Conservation (phyloP, 768 basidiomycete species). For the Pisolithus albus region DNA sequence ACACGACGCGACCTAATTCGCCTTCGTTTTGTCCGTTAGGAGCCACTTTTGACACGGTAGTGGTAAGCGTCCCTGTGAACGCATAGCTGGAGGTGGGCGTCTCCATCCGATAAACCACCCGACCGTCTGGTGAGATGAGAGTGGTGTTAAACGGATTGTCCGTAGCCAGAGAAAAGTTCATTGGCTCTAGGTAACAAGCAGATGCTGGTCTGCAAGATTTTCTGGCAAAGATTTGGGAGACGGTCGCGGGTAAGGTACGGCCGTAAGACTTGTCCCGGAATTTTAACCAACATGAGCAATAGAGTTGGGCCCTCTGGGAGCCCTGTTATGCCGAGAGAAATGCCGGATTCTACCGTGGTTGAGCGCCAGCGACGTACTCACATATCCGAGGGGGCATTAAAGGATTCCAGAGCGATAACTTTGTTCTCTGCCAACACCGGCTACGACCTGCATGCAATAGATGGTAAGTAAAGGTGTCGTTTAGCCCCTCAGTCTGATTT, state of each 20-base stretch:
- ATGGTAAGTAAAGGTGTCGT: slow-evolving; percentile 1
- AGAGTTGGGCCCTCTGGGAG: slow-evolving; percentile 12
- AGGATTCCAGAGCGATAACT: background rate
- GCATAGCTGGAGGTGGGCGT: slow-evolving; percentile 12
- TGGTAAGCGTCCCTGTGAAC: slow-evolving; percentile 9
- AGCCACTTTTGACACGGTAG: slow-evolving; percentile 20
- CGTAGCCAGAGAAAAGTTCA: slow-evolving; percentile 27
- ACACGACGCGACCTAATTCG: slow-evolving; percentile 23
- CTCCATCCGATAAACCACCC: slow-evolving; percentile 24
- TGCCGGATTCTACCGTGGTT: slow-evolving; percentile 27
- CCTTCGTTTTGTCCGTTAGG: slow-evolving; percentile 17
- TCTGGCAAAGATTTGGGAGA: background rate
- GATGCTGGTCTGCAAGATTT: background rate
- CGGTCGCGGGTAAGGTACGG: slow-evolving; percentile 9
- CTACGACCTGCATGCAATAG: slow-evolving; percentile 8
- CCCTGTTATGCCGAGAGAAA: slow-evolving; percentile 23
- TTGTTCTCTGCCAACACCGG: slow-evolving; percentile 1
- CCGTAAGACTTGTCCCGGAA: slow-evolving; percentile 1
- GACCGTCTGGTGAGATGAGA: slow-evolving; percentile 25
- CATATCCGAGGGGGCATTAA: slow-evolving; percentile 3
- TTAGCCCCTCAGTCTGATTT: background rate
- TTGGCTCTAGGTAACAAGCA: background rate
- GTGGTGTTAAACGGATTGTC: slow-evolving; percentile 29
- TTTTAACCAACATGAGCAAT: slow-evolving; percentile 5
- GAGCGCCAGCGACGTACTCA: slow-evolving; percentile 15